These are phyloP conservation scores for Pyricularia grisea DNA, from an alignment of 2,329 filamentous ascomycete species.

Conservation along the genomic window DNA sequence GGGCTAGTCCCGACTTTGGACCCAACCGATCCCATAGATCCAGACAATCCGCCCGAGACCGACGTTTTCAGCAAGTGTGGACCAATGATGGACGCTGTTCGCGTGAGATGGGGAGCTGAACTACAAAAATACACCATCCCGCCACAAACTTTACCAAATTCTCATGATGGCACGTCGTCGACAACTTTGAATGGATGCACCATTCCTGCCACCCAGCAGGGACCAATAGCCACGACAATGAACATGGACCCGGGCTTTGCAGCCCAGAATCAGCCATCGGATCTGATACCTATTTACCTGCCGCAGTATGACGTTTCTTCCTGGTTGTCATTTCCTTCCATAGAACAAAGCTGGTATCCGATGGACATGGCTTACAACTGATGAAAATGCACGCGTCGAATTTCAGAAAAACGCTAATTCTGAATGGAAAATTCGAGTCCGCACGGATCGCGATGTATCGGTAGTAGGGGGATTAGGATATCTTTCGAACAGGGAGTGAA, in stretches of 20 bases:
- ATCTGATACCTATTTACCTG: background rate
- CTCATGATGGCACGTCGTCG: background rate
- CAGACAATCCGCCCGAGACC: too few species aligned
- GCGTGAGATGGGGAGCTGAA: background rate
- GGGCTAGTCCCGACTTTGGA: background rate
- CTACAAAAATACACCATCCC: background rate
- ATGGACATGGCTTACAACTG: background rate
- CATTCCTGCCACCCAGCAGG: background rate
- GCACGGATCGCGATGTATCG: too few species aligned
- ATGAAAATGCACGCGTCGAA: background rate
- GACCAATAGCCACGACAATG: background rate
- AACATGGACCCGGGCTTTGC: background rate
- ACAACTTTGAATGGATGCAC: background rate
- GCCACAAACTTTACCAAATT: background rate
- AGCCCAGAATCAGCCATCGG: background rate
- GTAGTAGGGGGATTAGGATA: too few species aligned
- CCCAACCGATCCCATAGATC: background rate
- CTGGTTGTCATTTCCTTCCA: background rate
- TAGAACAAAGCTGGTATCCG: background rate
- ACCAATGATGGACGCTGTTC: background rate
- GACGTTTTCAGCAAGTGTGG: background rate
- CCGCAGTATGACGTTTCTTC: background rate
- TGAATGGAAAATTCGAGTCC: too few species aligned
- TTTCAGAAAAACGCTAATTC: too few species aligned
- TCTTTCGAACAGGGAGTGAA: too few species aligned